These are phyloP conservation scores for Vitis hybrid DNA, from an alignment of 177 flowering plant species.

Conservation along the genomic window DNA sequence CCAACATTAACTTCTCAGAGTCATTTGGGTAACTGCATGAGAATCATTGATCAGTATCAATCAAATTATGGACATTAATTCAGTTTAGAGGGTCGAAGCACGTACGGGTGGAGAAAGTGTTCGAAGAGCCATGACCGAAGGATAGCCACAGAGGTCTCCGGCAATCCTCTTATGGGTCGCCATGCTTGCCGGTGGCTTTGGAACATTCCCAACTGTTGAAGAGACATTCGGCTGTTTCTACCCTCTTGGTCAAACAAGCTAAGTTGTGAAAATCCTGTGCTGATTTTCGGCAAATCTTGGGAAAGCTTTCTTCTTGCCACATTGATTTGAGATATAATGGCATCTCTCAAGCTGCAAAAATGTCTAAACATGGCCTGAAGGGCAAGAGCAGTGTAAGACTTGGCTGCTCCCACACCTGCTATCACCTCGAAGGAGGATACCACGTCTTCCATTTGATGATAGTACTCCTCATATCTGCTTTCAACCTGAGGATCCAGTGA, in stretches of 20 bases:
- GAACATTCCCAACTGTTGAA: slow-evolving; percentile 64
- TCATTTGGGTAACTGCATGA: slow-evolving; percentile 79
- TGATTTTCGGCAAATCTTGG: slow-evolving; percentile 46
- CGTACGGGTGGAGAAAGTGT: slow-evolving; percentile 92
- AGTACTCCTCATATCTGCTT: slow-evolving; percentile 68
- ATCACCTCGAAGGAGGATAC: slow-evolving; percentile 65
- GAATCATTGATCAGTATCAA: neutral
- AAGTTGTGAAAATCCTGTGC: slow-evolving; percentile 51
- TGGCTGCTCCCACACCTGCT: slow-evolving; percentile 73
- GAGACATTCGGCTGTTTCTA: slow-evolving; percentile 38
- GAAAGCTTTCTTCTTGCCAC: slow-evolving; percentile 32
- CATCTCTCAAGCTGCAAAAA: slow-evolving; percentile 67
- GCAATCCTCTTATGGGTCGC: slow-evolving; percentile 85
- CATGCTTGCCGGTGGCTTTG: slow-evolving; percentile 61
- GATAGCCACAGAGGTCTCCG: slow-evolving; percentile 71
- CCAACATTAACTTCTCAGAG: slow-evolving; percentile 76
- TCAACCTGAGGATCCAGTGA: slow-evolving; percentile 60
- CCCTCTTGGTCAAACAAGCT: slow-evolving; percentile 55
- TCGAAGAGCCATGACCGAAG: slow-evolving; percentile 93
- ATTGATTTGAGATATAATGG: slow-evolving; percentile 57
- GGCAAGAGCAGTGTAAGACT: slow-evolving; percentile 70
- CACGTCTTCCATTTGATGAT: slow-evolving; percentile 63
- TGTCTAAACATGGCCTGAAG: slow-evolving; percentile 85
- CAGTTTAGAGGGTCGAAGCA: neutral
- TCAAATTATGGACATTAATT: neutral